Evolutionary conservation across 73 alveolate species (phyloP).

Genomic region (Paramecium octaurelia): DNA sequence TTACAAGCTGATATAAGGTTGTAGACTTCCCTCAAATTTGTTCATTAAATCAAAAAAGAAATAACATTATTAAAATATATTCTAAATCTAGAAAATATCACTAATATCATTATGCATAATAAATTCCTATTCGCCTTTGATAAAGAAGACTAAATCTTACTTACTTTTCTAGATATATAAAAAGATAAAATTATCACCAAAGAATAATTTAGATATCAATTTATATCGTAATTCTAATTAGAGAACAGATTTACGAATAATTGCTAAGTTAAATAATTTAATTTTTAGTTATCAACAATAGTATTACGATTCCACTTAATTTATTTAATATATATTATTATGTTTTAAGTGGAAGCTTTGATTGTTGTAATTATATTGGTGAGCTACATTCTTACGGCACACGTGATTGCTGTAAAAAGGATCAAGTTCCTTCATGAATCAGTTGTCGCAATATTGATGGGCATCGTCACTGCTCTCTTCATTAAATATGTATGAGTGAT

Average conservation of each 20-base stretch:
- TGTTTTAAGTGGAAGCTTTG: slow-evolving; percentile 48
- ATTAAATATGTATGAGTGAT: slow-evolving; percentile 51
- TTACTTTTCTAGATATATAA: no score
- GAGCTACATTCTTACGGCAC: slow-evolving; percentile 51
- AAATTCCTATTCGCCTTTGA: neutral
- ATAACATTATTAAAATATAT: neutral
- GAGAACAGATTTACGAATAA: no score
- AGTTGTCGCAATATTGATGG: slow-evolving; percentile 80
- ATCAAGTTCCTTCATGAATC: slow-evolving; percentile 79
- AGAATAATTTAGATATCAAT: no score
- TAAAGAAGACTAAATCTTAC: no score
- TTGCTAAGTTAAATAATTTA: no score
- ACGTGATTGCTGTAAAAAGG: slow-evolving; percentile 27
- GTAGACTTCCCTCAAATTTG: neutral
- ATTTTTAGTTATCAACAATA: neutral
- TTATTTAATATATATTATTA: neutral
- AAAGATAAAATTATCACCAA: no score
- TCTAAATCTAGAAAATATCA: neutral
- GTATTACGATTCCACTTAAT: neutral
- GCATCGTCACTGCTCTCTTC: slow-evolving; percentile 68
- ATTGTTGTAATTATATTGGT: slow-evolving; percentile 38
- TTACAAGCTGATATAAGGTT: neutral
- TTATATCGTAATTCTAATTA: no score
- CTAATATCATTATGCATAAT: neutral
- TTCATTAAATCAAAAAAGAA: neutral